phyloP scores from a whole-genome alignment of 192 early-diverging fungal species.

The Coemansia sp. region DNA sequence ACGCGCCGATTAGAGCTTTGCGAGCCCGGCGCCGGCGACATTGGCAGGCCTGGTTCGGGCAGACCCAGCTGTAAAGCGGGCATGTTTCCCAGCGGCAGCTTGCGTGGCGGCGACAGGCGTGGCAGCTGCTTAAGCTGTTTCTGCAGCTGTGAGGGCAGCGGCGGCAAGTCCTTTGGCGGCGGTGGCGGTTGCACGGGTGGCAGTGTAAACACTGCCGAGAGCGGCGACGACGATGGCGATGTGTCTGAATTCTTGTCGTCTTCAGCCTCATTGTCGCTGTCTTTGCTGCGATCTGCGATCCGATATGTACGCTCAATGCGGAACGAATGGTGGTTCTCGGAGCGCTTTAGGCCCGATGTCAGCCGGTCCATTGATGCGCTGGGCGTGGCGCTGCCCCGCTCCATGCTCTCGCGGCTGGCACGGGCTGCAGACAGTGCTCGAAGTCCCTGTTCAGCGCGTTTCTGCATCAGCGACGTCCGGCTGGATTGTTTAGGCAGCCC shows the following conservation, averaged over 20 bases:
- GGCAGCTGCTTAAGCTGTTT: slow-evolving; percentile 48
- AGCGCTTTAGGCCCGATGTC: slow-evolving; percentile 19
- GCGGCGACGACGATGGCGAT: slow-evolving; percentile 38
- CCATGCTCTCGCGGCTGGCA: slow-evolving; percentile 45
- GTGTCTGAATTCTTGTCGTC: slow-evolving; percentile 17
- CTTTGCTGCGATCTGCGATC: slow-evolving; percentile 31
- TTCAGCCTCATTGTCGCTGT: slow-evolving; percentile 26
- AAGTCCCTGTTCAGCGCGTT: slow-evolving; percentile 33
- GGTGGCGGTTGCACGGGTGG: slow-evolving; percentile 45
- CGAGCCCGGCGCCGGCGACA: slow-evolving; percentile 31
- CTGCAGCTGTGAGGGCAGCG: slow-evolving; percentile 41
- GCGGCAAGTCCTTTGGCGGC: slow-evolving; percentile 41
- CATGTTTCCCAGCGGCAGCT: slow-evolving; percentile 34
- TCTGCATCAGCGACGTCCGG: slow-evolving; percentile 37
- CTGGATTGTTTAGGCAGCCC: slow-evolving; percentile 14
- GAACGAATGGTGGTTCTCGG: slow-evolving; percentile 24
- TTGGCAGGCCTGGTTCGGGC: slow-evolving; percentile 28
- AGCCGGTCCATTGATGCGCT: slow-evolving; percentile 39
- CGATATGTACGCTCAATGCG: slow-evolving; percentile 48
- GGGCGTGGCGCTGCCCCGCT: slow-evolving; percentile 32
- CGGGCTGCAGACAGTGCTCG: slow-evolving; percentile 16
- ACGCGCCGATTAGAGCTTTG: slow-evolving; percentile 47
- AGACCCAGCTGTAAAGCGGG: slow-evolving; percentile 39
- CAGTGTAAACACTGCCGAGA: slow-evolving; percentile 28
- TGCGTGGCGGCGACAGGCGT: slow-evolving; percentile 50